A percentile compares a stretch with the other conserved stretches of the same genome.
Evolutionary conservation across 1,284 basidiomycete species (phyloP).

Genomic region (Malassezia arunalokei): DNA sequence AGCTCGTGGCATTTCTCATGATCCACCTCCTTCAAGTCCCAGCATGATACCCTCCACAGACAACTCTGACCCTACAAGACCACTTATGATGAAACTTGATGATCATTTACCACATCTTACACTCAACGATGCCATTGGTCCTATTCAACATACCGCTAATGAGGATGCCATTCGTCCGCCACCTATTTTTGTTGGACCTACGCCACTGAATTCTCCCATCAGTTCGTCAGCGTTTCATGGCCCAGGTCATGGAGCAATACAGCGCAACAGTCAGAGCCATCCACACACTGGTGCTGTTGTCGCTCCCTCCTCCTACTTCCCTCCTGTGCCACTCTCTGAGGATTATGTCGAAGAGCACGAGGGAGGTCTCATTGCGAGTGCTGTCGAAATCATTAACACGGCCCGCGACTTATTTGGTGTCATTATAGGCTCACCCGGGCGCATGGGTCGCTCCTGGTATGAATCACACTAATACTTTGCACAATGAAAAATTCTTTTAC

Average conservation of each 20-base stretch:
- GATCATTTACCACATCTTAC: too few relatives aligned
- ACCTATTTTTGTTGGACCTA: constrained; percentile 24
- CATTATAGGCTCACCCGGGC: constrained; percentile 15
- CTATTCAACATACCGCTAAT: too few relatives aligned
- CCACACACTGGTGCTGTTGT: constrained; percentile 27
- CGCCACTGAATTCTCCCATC: constrained; percentile 41
- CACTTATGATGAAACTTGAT: too few relatives aligned
- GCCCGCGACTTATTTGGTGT: constrained; percentile 41
- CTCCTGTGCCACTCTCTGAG: constrained; percentile 37
- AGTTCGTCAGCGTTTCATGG: not conserved
- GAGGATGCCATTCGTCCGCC: not conserved
- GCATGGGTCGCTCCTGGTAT: constrained; percentile 3
- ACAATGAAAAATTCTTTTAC: too few relatives aligned
- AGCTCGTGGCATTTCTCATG: too few relatives aligned
- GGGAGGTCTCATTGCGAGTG: constrained; percentile 30
- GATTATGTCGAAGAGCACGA: constrained; percentile 45
- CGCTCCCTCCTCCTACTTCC: constrained; percentile 30
- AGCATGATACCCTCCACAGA: too few relatives aligned
- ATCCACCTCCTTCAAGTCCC: too few relatives aligned
- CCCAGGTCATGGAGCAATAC: not conserved
- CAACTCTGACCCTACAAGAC: too few relatives aligned
- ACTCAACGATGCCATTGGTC: too few relatives aligned
- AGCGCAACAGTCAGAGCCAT: not conserved
- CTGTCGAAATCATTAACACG: constrained; percentile 44
- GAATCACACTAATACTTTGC: not conserved